Base-by-base conservation (phyloP, 495 filamentous ascomycete genomes). In the Neurospora sp. region DNA sequence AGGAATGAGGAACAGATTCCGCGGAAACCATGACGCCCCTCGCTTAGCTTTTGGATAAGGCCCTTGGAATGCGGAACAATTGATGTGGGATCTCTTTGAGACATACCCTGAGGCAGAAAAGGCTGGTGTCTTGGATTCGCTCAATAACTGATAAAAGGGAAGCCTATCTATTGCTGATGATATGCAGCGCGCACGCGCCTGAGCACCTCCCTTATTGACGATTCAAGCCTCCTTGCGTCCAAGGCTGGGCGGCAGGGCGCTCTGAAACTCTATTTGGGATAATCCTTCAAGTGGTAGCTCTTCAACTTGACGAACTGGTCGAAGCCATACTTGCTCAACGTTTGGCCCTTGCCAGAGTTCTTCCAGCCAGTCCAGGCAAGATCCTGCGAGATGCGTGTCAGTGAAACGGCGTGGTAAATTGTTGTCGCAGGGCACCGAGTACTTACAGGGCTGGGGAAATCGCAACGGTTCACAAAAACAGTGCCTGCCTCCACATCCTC, bases 331-430 rank as follows among this genome's bases (percentile, higher is more conserved):
- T 84, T 92, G 80, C 94, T 96, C 79, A 99, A 81, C 1, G 94
- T 98, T 70, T 91, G 90, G 38, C 96, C 96, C 79, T 93, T 91
- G 59, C 96, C 96, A 35, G 93, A 97, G 76, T 94, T 91, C 85
- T 99, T 99, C 95, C 94, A 98, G 6, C 96, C 96, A 2, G 93
- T 94, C 96, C 96, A 99, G 14, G 96, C 96, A 69, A 99, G 91
- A 81, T 99, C 96, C 91, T 96, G 69, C 44, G 69, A 70, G 73
- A 48, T 74, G 45, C 44, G 45, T 65, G 74, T 77, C 31, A 71
- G 76, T 69, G 35, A 59, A n/a, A 65, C 53, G 53, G 14, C 6
- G 53, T 65, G 27, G 27, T 35, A 9, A 35, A 65, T 65, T 65
- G 6, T 1, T 40, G 9, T 22, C 22, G 44, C 40, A 38, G 27